Evolutionary conservation across 148 eudicot species (phyloP).

Genomic region (Diospyros lotus): DNA sequence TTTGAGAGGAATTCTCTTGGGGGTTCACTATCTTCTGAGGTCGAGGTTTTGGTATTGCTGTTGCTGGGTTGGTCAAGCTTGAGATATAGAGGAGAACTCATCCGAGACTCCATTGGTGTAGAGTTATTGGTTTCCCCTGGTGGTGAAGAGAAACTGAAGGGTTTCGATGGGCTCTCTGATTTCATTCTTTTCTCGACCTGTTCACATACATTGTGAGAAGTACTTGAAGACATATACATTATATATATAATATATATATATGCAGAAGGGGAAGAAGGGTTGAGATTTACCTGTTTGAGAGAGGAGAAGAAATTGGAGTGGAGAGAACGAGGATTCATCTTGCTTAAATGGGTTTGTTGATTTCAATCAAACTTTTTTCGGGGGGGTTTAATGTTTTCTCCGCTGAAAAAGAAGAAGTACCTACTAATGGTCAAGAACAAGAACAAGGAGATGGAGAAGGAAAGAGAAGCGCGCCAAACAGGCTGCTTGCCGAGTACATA

Average conservation of each 20-base stretch:
- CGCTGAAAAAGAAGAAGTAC: no score
- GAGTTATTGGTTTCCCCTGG: slow-evolving; percentile 10
- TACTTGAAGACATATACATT: background rate
- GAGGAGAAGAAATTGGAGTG: slow-evolving; percentile 74
- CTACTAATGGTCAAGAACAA: no score
- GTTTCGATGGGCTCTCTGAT: slow-evolving; percentile 34
- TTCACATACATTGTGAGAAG: background rate
- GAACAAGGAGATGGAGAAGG: background rate
- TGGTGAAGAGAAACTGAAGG: slow-evolving; percentile 11
- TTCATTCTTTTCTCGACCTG: slow-evolving; percentile 81
- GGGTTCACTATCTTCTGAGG: slow-evolving; percentile 45
- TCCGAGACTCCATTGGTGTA: slow-evolving; percentile 29
- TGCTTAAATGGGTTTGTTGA: background rate
- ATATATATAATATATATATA: background rate
- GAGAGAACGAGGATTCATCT: slow-evolving; percentile 16
- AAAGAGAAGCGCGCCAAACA: background rate
- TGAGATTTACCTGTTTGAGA: slow-evolving; percentile 51
- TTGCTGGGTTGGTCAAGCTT: slow-evolving; percentile 27
- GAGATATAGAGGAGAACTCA: slow-evolving; percentile 57
- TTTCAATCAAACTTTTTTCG: no score
- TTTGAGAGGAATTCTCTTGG: slow-evolving; percentile 57
- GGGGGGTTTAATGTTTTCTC: no score
- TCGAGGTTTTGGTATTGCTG: slow-evolving; percentile 17
- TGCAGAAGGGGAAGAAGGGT: slow-evolving; percentile 1
- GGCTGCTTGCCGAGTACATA: no score